Conservation (phyloP, 306 rosid species). For the Castanospermum australe region DNA sequence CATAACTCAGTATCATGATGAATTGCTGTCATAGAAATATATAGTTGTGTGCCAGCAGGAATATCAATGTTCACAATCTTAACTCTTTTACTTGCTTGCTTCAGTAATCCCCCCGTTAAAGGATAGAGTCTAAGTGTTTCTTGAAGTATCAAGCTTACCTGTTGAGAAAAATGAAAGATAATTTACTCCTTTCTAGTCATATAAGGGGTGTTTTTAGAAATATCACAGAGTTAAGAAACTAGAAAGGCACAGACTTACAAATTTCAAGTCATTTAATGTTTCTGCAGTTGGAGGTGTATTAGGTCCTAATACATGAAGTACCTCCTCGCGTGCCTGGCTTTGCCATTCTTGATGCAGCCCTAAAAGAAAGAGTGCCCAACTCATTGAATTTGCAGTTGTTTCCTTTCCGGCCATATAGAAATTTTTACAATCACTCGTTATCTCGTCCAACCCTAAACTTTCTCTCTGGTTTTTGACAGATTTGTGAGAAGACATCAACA, state of each 20-base stretch:
- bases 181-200: not conserved
- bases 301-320: constrained; percentile 27
- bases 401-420: constrained; percentile 60
- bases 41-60: constrained; percentile 40
- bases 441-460: constrained; percentile 36
- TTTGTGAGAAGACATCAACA: constrained; percentile 46
- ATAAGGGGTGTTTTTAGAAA: too few species aligned
- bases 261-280: constrained; percentile 38
- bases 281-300: constrained; percentile 25
- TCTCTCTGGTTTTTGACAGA: constrained; percentile 41
- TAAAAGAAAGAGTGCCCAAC: constrained; percentile 51
- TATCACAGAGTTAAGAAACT: not conserved
- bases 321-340: constrained; percentile 54
- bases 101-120: constrained; percentile 2
- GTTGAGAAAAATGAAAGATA: not conserved
- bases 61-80: constrained; percentile 45
- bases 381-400: constrained; percentile 42
- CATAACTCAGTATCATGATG: constrained; percentile 52
- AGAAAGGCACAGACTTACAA: constrained; percentile 32
- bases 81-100: constrained; percentile 35
- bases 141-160: constrained; percentile 49
- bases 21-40: constrained; percentile 20
- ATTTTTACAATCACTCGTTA: constrained; percentile 49
- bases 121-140: constrained; percentile 62
- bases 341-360: constrained; percentile 64